phyloP scores from a whole-genome alignment of 73 alveolate genomes.

The Paramecium tetraurelia region DNA sequence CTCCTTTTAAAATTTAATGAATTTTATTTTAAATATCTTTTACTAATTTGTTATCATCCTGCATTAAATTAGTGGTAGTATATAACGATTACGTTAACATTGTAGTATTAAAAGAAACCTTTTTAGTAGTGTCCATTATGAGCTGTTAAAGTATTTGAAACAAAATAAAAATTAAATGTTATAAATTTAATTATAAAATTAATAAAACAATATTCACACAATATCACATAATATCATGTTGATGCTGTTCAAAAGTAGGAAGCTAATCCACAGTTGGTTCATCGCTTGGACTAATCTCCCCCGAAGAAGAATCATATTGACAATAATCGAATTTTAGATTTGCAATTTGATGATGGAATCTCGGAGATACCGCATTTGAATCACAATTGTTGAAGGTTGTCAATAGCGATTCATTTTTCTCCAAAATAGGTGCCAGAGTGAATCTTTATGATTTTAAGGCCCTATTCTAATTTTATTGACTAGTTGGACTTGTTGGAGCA shows the following conservation, averaged over 20 bases:
- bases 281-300: not conserved
- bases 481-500: not conserved
- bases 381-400: not conserved
- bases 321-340: not conserved
- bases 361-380: not conserved
- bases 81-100: not conserved
- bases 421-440: not conserved
- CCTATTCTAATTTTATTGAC: not conserved
- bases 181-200: not conserved
- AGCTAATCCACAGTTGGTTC: not conserved
- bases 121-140: not conserved
- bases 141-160: not conserved
- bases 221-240: not conserved
- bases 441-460: not conserved
- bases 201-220: not conserved
- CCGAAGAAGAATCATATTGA: not conserved
- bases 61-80: not conserved
- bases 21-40: not conserved
- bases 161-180: not conserved
- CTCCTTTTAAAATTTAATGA: not conserved
- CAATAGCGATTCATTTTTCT: not conserved
- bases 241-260: not conserved
- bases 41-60: not conserved
- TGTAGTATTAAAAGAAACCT: not conserved
- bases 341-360: not conserved